Percentiles rank a stretch among this genome's conserved stretches.
phyloP scores from a whole-genome alignment of 2,329 filamentous ascomycete genomes.

The Penicillium sp. region DNA sequence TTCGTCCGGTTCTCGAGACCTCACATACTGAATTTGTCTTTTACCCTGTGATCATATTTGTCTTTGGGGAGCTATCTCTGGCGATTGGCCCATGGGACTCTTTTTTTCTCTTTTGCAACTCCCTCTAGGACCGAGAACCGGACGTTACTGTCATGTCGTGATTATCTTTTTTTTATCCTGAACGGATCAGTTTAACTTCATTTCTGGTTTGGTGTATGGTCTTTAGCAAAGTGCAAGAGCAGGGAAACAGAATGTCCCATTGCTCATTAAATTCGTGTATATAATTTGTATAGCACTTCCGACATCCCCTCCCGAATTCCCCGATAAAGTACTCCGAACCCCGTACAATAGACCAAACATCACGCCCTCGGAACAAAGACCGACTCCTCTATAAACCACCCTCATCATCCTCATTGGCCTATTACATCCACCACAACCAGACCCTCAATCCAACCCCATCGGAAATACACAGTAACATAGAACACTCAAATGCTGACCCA shows the following conservation, averaged over 20 bases:
- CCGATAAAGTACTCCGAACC: not conserved
- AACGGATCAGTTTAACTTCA: slow-evolving; percentile 2
- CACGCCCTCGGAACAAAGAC: not conserved
- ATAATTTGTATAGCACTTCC: not conserved
- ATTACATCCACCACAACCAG: not conserved
- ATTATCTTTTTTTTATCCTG: slow-evolving; percentile 6
- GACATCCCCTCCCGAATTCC: not conserved
- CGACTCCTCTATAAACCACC: not conserved
- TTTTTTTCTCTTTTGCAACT: slow-evolving; percentile 11
- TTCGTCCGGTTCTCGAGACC: slow-evolving; percentile 19
- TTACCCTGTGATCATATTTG: slow-evolving; percentile 5
- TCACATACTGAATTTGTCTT: slow-evolving; percentile 20
- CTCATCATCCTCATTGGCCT: not conserved
- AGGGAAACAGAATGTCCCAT: not conserved
- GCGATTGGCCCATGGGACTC: not conserved
- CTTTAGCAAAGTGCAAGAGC: not conserved
- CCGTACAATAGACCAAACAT: not conserved
- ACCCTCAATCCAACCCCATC: not conserved
- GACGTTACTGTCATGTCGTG: slow-evolving; percentile 17
- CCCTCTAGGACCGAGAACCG: slow-evolving; percentile 15
- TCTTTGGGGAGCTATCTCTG: slow-evolving; percentile 6
- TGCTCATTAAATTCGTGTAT: not conserved
- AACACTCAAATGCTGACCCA: not conserved
- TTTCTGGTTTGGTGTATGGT: not conserved
- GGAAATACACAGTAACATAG: no score